Evolutionary conservation across 108 stramenopile species (phyloP).

Genomic region (Skeletonema tropicum): DNA sequence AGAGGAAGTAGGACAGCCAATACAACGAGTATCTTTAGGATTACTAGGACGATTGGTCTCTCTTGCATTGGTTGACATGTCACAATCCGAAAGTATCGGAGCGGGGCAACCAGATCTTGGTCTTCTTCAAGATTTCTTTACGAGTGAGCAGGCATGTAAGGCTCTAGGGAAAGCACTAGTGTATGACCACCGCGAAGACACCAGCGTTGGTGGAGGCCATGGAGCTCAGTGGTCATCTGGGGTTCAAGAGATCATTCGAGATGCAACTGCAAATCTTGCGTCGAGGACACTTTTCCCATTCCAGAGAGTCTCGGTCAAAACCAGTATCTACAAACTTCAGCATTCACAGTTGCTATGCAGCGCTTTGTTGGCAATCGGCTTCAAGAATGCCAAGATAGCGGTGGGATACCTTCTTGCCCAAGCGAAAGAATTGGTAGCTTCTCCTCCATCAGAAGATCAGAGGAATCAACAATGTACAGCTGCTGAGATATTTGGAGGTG

Average conservation of each 20-base stretch:
- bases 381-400: constrained; percentile 41
- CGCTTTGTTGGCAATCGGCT: constrained; percentile 56
- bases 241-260: constrained; percentile 84
- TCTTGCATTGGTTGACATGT: constrained; percentile 50
- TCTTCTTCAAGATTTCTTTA: constrained; percentile 43
- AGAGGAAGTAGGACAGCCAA: constrained; percentile 81
- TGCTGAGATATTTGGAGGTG: constrained; percentile 87
- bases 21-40: constrained; percentile 84
- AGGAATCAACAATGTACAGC: constrained; percentile 80
- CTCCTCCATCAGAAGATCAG: constrained; percentile 91
- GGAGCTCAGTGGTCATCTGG: constrained; percentile 87
- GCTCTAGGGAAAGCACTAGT: constrained; percentile 78
- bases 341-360: constrained; percentile 76
- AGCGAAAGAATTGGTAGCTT: constrained; percentile 68
- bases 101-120: constrained; percentile 34
- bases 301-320: constrained; percentile 78
- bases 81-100: neutral
- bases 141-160: constrained; percentile 60
- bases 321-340: constrained; percentile 75
- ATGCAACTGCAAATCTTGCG: constrained; percentile 75
- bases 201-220: constrained; percentile 83
- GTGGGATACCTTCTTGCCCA: constrained; percentile 56
- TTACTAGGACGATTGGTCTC: constrained; percentile 73
- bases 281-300: constrained; percentile 80
- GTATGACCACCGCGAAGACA: constrained; percentile 85